Conservation (phyloP, 345 rosid genomes). For the Populus euphratica region DNA sequence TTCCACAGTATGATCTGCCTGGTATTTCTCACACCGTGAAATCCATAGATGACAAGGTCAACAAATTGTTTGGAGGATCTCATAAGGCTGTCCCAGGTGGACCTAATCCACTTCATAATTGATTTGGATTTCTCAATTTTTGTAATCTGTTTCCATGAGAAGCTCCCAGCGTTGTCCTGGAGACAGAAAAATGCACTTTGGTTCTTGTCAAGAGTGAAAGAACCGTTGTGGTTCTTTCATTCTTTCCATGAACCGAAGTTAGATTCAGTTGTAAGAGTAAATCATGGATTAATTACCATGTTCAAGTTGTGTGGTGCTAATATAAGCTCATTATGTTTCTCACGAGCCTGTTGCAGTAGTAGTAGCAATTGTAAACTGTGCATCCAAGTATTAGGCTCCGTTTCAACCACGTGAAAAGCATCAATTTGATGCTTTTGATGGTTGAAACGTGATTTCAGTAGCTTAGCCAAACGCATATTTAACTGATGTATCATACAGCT, state of each 20-base stretch:
- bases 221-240: background rate
- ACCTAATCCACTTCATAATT: conserved; percentile 64
- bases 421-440: no score
- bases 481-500: background rate
- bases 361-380: background rate
- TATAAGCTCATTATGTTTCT: background rate
- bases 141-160: background rate
- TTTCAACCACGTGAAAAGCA: no score
- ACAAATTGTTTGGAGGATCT: conserved; percentile 15
- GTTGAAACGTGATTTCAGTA: no score
- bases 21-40: conserved; percentile 11
- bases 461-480: no score
- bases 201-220: conserved; percentile 21
- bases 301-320: background rate
- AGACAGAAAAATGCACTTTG: background rate
- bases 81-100: conserved; percentile 43
- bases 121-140: conserved; percentile 1
- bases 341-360: background rate
- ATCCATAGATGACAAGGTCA: conserved; percentile 6
- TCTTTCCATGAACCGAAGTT: conserved; percentile 22
- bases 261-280: background rate
- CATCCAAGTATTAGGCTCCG: background rate
- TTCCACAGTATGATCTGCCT: conserved; percentile 9
- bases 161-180: background rate
- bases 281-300: background rate